A percentile compares a stretch with the other conserved stretches of the same genome.
phyloP scores from a whole-genome alignment of 257 asterid species.

The Plectranthus barbatus region DNA sequence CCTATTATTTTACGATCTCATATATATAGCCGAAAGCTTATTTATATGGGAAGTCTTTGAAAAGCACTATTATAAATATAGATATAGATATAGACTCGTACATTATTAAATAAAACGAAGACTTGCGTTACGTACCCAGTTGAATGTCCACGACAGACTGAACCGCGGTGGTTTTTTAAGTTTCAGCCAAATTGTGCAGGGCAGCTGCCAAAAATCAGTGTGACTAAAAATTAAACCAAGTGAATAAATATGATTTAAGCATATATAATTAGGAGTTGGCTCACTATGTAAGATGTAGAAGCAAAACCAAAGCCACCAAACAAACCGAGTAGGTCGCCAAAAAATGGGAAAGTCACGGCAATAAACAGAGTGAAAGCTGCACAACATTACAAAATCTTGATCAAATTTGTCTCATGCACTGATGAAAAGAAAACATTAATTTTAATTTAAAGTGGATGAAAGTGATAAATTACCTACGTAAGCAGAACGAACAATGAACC shows the following conservation, averaged over 20 bases:
- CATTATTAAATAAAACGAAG: too few species aligned
- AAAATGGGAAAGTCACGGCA: constrained; percentile 86
- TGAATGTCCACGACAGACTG: constrained; percentile 67
- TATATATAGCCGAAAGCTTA: too few species aligned
- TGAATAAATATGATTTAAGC: neutral
- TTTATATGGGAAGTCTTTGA: too few species aligned
- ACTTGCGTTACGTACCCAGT: too few species aligned
- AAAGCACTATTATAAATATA: too few species aligned
- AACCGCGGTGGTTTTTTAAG: constrained; percentile 59
- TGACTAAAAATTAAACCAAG: neutral
- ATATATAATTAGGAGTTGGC: constrained; percentile 11
- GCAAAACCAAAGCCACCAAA: constrained; percentile 95
- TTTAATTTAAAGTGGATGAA: too few species aligned
- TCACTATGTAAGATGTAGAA: constrained; percentile 78
- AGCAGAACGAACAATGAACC: constrained; percentile 53
- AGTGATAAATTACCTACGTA: constrained; percentile 49
- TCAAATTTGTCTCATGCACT: too few species aligned
- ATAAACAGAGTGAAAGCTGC: constrained; percentile 72
- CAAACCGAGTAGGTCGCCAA: constrained; percentile 89
- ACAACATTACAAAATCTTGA: too few species aligned
- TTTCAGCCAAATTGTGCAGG: constrained; percentile 71
- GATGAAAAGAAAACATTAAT: neutral
- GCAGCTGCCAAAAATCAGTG: constrained; percentile 41
- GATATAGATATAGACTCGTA: too few species aligned
- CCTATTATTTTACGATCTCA: too few species aligned